These are phyloP conservation scores for Neolentinus lepideus DNA, from an alignment of 1,284 basidiomycete genomes.

Conservation along the genomic window DNA sequence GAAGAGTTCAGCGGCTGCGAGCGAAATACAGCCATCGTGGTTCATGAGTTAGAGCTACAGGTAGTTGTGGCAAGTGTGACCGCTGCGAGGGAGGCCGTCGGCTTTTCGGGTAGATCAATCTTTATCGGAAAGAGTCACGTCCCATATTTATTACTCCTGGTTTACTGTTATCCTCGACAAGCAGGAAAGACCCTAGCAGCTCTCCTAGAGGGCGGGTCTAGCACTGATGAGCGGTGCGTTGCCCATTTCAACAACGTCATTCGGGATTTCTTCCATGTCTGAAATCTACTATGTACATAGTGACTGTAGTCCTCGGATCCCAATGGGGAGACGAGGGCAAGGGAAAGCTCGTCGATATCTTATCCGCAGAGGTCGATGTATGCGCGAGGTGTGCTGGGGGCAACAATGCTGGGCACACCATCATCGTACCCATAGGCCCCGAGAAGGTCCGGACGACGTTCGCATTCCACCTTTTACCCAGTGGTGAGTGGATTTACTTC, in stretches of 20 bases:
- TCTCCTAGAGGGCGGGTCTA: not conserved
- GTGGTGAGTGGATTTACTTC: conserved; percentile 49
- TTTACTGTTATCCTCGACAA: not conserved
- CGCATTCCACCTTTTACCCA: conserved; percentile 94
- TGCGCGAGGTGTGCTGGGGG: conserved; percentile 97
- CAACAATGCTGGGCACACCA: conserved; percentile 98
- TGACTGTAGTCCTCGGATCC: conserved; percentile 76
- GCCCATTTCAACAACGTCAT: not conserved
- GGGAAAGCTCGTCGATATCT: conserved; percentile 92
- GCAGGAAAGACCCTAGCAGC: not conserved
- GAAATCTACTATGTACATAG: conserved; percentile 22
- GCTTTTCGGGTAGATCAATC: not conserved
- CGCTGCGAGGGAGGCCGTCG: not conserved
- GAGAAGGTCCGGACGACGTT: conserved; percentile 76
- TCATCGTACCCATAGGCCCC: conserved; percentile 75
- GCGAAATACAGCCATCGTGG: conserved; percentile 51
- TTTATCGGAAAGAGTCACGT: not conserved
- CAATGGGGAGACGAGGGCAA: conserved; percentile 98
- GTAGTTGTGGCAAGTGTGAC: not conserved
- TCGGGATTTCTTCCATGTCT: not conserved
- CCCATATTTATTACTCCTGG: no score
- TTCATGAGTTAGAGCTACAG: not conserved
- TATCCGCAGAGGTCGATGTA: conserved; percentile 84
- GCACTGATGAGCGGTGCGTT: not conserved
- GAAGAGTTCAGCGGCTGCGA: conserved; percentile 45